Evolutionary conservation across 2,329 filamentous ascomycete genomes (phyloP), one percentile per base, ranked within the genome.

Genomic region (Colletotrichum lini): DNA sequence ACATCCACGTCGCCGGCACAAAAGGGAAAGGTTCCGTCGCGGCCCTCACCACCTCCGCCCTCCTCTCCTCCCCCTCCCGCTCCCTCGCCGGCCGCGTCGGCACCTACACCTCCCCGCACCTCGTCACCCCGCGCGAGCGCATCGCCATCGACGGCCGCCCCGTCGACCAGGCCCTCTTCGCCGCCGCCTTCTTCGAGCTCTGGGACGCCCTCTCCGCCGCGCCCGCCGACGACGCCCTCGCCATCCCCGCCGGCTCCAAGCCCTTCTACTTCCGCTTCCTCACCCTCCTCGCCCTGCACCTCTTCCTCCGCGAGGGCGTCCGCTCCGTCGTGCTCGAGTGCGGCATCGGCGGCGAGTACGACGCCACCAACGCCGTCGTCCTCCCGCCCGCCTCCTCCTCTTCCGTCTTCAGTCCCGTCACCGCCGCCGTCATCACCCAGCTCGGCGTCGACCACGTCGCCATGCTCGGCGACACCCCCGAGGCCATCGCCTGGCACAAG

Each of bases 101-200:
- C 45, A 90, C 95, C 2, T 97, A 94, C 80, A 97, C 94, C 2
- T 92, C 90, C 35, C 92, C 92, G 2, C 91, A 93, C 77, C 85
- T 93, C 61, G 88, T 92, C 65, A 86, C 89, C 52, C 90, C 92
- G 40, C 87, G 91, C 12, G 91, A 93, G 79, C 88, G 91, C 63
- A 92, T 93, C 76, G 87, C 89, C 49, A 86, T 93, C 78, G 84
- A 92, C 78, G 88, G 87, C 2, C 72, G 74, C 0, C 89, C 91
- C 5, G 84, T 93, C 49, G 86, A 87, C 1, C 87, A 90, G 76
- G 82, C 82, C 0, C 77, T 88, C 0, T 93, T 93, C 71, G 85
- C 90, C 2, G 85, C 84, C 74, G 92, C 92, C 82, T 92, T 93
- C 77, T 93, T 92, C 77, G 84, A 93, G 72, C 88, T 93, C 10